These are phyloP conservation scores for Aspergillus egyptiacus DNA, from an alignment of 495 filamentous ascomycete species.

Conservation along the genomic window DNA sequence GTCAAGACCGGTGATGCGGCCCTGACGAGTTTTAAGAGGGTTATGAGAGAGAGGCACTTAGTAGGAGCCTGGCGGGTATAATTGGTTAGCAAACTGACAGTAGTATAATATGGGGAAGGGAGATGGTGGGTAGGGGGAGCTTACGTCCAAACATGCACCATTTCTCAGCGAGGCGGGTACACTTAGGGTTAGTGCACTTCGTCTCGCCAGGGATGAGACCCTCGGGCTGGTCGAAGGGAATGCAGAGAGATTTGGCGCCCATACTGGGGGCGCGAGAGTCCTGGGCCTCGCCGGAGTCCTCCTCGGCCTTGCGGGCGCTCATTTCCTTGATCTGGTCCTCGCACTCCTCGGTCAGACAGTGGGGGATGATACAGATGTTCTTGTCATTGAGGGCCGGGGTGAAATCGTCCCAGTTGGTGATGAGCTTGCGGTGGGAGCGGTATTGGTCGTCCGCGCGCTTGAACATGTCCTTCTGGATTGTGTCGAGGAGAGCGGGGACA, in stretches of 20 bases:
- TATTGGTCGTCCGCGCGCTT: constrained; percentile 72
- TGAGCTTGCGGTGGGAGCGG: constrained; percentile 66
- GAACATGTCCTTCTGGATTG: constrained; percentile 83
- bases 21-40: too few species aligned
- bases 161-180: constrained; percentile 61
- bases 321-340: constrained; percentile 92
- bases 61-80: constrained; percentile 26
- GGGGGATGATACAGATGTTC: constrained; percentile 84
- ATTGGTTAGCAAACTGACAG: constrained; percentile 15
- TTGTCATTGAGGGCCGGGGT: constrained; percentile 80
- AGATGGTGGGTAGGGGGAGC: constrained; percentile 3
- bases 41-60: constrained; percentile 20
- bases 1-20: too few species aligned
- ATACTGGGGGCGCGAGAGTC: constrained; percentile 81
- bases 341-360: constrained; percentile 74
- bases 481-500: constrained; percentile 75
- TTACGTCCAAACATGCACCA: constrained; percentile 83
- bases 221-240: constrained; percentile 92
- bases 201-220: constrained; percentile 72
- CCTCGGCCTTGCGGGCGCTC: constrained; percentile 65
- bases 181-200: constrained; percentile 86
- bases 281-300: constrained; percentile 60
- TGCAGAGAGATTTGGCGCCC: constrained; percentile 96
- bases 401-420: constrained; percentile 87
- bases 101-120: not conserved